A percentile compares a stretch with the other conserved stretches of the same genome.
phyloP scores from a whole-genome alignment of 768 basidiomycete species.

The Tephrocybe sp. region DNA sequence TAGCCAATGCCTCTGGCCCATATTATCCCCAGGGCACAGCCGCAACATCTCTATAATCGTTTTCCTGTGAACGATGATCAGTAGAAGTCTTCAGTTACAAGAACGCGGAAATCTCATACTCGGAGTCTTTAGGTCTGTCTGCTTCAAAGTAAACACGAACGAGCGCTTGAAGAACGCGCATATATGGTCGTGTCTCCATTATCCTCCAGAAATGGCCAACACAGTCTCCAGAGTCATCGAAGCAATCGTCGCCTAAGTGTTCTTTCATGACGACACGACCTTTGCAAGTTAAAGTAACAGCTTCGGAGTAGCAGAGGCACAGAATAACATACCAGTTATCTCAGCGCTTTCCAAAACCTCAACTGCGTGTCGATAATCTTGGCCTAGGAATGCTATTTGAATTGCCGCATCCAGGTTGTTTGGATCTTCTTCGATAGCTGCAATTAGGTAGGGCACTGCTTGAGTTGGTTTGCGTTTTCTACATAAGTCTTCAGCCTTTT shows the following conservation, averaged over 20 bases:
- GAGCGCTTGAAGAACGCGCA: conserved; percentile 41
- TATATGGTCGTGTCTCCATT: conserved; percentile 43
- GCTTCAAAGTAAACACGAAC: conserved; percentile 34
- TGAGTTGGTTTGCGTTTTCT: conserved; percentile 29
- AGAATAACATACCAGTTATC: too few species aligned
- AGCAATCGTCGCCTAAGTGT: conserved; percentile 31
- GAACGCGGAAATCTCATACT: too few species aligned
- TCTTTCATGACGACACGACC: too few species aligned
- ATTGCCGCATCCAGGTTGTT: conserved; percentile 42
- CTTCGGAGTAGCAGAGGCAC: too few species aligned
- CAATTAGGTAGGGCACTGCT: conserved; percentile 22
- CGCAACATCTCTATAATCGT: conserved; percentile 42
- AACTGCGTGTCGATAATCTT: too few species aligned
- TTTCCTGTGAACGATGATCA: too few species aligned
- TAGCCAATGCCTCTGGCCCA: conserved; percentile 36
- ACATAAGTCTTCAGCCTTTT: conserved; percentile 36
- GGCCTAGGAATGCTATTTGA: conserved; percentile 28
- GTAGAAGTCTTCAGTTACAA: too few species aligned
- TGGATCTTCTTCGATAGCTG: conserved; percentile 36
- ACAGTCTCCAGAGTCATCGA: conserved; percentile 32
- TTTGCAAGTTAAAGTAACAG: too few species aligned
- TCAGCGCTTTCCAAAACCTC: too few species aligned
- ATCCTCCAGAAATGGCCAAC: conserved; percentile 39
- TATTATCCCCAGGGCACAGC: conserved; percentile 42
- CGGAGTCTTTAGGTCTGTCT: conserved; percentile 31